Conservation (phyloP, 2,329 filamentous ascomycete species). For the Metarhizium robertsii region DNA sequence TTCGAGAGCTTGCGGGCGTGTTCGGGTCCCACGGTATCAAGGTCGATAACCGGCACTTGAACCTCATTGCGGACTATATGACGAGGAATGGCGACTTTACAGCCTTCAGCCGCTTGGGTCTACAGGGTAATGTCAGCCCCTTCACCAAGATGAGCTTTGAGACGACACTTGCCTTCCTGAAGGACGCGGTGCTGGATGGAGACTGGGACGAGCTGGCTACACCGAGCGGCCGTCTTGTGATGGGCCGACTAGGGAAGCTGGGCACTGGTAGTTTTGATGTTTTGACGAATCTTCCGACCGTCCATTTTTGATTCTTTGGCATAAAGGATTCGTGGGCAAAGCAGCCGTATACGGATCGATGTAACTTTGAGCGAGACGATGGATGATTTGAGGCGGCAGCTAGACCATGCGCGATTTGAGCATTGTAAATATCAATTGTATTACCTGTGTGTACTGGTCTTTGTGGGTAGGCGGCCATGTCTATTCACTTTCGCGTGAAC, state of each 20-base stretch:
- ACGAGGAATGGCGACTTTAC: slow-evolving; percentile 85
- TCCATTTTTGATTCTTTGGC: slow-evolving; percentile 22
- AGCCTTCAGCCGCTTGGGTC: slow-evolving; percentile 84
- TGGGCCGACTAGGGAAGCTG: slow-evolving; percentile 71
- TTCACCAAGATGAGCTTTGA: slow-evolving; percentile 99
- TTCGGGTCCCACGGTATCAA: slow-evolving; percentile 87
- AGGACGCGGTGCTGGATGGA: slow-evolving; percentile 81
- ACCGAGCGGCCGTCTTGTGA: slow-evolving; percentile 80
- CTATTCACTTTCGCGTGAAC: too few relatives aligned
- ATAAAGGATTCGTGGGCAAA: not conserved
- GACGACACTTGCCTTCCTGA: slow-evolving; percentile 88
- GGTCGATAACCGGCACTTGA: slow-evolving; percentile 86
- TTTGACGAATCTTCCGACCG: slow-evolving; percentile 51
- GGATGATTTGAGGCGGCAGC: too few relatives aligned
- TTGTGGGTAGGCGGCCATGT: too few relatives aligned
- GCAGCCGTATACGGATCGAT: too few relatives aligned
- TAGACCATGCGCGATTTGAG: too few relatives aligned
- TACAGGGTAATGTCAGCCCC: slow-evolving; percentile 75
- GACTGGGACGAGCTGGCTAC: slow-evolving; percentile 84
- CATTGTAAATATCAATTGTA: too few relatives aligned
- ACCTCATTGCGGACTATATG: slow-evolving; percentile 96
- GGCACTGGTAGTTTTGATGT: slow-evolving; percentile 93
- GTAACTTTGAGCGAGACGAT: too few relatives aligned
- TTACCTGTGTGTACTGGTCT: too few relatives aligned
- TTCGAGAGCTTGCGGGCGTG: slow-evolving; percentile 74